These are phyloP conservation scores for Alternaria burnsii DNA, from an alignment of 2,329 filamentous ascomycete species.

Conservation along the genomic window DNA sequence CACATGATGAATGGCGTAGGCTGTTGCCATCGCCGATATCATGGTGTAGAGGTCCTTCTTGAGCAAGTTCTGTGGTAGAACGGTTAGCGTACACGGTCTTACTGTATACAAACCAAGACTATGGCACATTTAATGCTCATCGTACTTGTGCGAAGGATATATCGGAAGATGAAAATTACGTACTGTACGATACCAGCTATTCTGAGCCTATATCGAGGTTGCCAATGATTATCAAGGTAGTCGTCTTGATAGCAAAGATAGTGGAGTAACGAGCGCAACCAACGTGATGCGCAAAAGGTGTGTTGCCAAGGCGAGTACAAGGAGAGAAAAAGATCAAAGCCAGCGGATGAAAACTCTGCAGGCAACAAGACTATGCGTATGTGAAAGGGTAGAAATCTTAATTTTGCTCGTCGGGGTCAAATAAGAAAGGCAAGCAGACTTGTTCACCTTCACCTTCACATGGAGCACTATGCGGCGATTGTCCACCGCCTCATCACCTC, in stretches of 20 bases:
- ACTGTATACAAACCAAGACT: not conserved
- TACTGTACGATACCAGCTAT: not conserved
- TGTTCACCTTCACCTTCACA: constrained; percentile 5
- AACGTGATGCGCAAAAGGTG: not conserved
- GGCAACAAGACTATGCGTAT: not conserved
- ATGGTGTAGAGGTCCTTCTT: not conserved
- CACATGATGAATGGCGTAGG: constrained; percentile 51
- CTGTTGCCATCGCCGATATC: constrained; percentile 7
- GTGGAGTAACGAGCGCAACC: not conserved
- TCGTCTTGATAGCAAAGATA: too few relatives aligned
- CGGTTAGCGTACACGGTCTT: not conserved
- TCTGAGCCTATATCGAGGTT: not conserved
- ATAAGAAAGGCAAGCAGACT: constrained; percentile 7
- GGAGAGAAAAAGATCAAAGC: not conserved
- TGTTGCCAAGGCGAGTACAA: not conserved
- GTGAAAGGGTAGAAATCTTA: not conserved
- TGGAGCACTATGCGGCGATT: not conserved
- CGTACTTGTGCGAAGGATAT: not conserved
- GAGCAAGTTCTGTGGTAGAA: not conserved
- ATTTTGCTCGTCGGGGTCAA: too few relatives aligned
- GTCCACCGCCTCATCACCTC: constrained; percentile 1
- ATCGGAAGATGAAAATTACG: not conserved
- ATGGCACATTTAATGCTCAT: not conserved
- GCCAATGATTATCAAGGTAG: not conserved
- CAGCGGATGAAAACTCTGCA: not conserved